Conservation (phyloP, 177 flowering plant species). For the Vitis hybrid region DNA sequence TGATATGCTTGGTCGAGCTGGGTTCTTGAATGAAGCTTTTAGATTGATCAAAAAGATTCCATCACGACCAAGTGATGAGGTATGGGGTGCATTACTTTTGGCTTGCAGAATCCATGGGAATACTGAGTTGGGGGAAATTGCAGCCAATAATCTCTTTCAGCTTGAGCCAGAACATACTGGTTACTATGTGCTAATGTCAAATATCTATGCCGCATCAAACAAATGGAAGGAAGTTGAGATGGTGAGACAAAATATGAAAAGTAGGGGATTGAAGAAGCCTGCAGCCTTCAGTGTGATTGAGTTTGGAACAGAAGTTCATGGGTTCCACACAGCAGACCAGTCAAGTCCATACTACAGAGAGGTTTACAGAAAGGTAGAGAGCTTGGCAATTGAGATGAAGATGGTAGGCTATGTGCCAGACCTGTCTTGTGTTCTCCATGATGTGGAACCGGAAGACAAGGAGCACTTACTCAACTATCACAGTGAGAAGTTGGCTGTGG, state of each 20-base stretch:
- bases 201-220: constrained; percentile 40
- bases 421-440: constrained; percentile 30
- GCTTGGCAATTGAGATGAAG: constrained; percentile 32
- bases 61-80: constrained; percentile 28
- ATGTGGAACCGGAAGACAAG: constrained; percentile 45
- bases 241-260: constrained; percentile 31
- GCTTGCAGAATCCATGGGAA: constrained; percentile 47
- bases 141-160: constrained; percentile 35
- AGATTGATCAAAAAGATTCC: constrained; percentile 36
- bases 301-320: constrained; percentile 33
- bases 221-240: constrained; percentile 42
- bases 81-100: constrained; percentile 48
- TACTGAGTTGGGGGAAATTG: constrained; percentile 32
- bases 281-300: constrained; percentile 44
- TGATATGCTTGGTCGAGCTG: constrained; percentile 52
- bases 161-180: constrained; percentile 40
- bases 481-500: constrained; percentile 45
- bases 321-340: constrained; percentile 37
- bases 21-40: constrained; percentile 33
- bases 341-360: constrained; percentile 19
- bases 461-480: constrained; percentile 30
- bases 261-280: constrained; percentile 35
- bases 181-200: constrained; percentile 44
- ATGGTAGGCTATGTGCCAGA: constrained; percentile 41
- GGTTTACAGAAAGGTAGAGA: constrained; percentile 24